phyloP scores from a whole-genome alignment of 2,329 filamentous ascomycete genomes.

The Apiospora aurea region DNA sequence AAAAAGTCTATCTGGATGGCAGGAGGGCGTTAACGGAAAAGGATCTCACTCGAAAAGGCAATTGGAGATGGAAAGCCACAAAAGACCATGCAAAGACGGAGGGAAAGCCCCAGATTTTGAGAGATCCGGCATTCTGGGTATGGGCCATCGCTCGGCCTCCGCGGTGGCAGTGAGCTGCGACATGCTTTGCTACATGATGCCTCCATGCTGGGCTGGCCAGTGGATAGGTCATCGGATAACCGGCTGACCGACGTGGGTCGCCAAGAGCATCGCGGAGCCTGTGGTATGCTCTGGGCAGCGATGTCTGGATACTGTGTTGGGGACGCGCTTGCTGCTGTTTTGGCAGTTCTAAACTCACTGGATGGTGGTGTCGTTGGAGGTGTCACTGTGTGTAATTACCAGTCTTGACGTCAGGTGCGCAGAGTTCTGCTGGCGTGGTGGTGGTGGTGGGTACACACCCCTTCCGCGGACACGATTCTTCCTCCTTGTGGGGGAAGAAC shows the following conservation, averaged over 20 bases:
- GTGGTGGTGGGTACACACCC: neutral
- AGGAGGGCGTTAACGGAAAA: neutral
- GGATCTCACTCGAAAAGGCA: conserved; percentile 6
- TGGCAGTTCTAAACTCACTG: neutral
- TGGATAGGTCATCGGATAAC: conserved; percentile 12
- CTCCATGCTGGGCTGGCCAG: neutral
- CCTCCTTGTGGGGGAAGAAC: conserved; percentile 1
- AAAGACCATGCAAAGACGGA: conserved; percentile 3
- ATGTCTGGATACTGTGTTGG: neutral
- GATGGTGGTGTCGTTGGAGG: neutral
- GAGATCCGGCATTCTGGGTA: conserved; percentile 17
- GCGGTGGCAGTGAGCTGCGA: conserved; percentile 2
- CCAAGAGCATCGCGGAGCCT: conserved; percentile 8
- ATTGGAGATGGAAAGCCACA: conserved; percentile 8
- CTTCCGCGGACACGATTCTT: neutral
- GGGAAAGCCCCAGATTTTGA: conserved; percentile 15
- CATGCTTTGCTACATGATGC: conserved; percentile 5
- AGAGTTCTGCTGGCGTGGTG: conserved; percentile 6
- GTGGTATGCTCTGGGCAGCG: neutral
- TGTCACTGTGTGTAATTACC: conserved; percentile 6
- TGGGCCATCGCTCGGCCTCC: neutral
- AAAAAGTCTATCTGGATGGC: neutral
- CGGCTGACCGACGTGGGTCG: conserved; percentile 14
- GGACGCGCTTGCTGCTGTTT: neutral
- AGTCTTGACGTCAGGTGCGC: neutral